A percentile compares a stretch with the other conserved stretches of the same genome.
These are phyloP conservation scores for Jasminum sambac DNA, from an alignment of 257 asterid species.

Conservation along the genomic window DNA sequence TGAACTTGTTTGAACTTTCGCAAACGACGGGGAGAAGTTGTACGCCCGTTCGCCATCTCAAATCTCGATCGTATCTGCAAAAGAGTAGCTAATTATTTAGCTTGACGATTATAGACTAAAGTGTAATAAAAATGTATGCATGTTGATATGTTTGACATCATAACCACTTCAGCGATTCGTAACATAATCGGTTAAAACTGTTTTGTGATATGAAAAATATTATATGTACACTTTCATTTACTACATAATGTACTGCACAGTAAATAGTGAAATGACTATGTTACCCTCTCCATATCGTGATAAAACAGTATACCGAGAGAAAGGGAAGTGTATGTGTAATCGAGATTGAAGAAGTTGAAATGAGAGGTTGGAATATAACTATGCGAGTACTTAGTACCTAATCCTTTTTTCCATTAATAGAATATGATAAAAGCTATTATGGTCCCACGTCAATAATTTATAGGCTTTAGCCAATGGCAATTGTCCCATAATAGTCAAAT, in stretches of 20 bases:
- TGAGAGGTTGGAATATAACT: not conserved
- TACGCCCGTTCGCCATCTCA: slow-evolving; percentile 77
- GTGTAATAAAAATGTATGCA: not conserved
- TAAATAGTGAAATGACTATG: no score
- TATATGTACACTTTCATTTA: no score
- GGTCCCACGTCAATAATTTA: slow-evolving; percentile 37
- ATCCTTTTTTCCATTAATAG: slow-evolving; percentile 5
- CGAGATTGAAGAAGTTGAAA: not conserved
- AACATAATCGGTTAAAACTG: no score
- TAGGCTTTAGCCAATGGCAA: not conserved
- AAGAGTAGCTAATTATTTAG: not conserved
- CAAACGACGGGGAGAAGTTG: slow-evolving; percentile 67
- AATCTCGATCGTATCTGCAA: slow-evolving; percentile 75
- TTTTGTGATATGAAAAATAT: no score
- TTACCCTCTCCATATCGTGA: no score
- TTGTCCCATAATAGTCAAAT: not conserved
- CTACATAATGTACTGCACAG: no score
- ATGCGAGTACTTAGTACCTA: slow-evolving; percentile 17
- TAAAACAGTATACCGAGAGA: no score
- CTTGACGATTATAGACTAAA: not conserved
- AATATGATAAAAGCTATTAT: slow-evolving; percentile 16
- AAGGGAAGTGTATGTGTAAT: no score
- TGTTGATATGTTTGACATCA: no score
- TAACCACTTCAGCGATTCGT: no score
- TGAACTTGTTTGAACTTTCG: slow-evolving; percentile 61